Percentiles rank a stretch among this genome's conserved stretches.
Conservation (phyloP, 2,329 filamentous ascomycete genomes). For the Myriosclerotinia curreyana region DNA sequence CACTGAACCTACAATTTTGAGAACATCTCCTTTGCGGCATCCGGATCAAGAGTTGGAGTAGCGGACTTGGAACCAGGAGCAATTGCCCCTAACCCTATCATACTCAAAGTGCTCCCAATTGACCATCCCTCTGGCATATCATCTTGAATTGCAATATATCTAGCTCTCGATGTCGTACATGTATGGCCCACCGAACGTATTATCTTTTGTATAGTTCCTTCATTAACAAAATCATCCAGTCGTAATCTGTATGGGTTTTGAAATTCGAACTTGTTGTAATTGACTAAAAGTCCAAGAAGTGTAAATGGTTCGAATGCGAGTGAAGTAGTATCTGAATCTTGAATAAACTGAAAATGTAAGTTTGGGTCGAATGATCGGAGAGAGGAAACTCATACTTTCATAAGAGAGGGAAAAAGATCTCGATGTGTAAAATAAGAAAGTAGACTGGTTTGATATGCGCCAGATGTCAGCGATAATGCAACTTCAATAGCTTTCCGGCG, state of each 20-base stretch:
- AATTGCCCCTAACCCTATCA: constrained; percentile 79
- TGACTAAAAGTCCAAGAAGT: constrained; percentile 81
- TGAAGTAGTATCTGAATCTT: constrained; percentile 66
- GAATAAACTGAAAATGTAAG: constrained; percentile 60
- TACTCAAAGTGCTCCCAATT: constrained; percentile 72
- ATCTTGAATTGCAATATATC: constrained; percentile 83
- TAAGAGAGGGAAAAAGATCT: constrained; percentile 89
- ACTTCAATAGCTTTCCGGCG: constrained; percentile 78
- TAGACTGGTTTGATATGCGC: constrained; percentile 93
- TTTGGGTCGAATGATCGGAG: neutral
- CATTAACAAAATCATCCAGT: constrained; percentile 93
- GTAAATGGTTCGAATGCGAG: constrained; percentile 72
- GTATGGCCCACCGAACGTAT: constrained; percentile 71
- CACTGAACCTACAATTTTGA: constrained; percentile 63
- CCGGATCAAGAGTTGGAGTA: constrained; percentile 64
- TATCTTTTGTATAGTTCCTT: constrained; percentile 78
- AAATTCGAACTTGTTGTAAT: constrained; percentile 99
- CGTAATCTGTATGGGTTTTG: constrained; percentile 94
- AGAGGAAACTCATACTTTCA: constrained; percentile 65
- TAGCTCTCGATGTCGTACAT: constrained; percentile 64
- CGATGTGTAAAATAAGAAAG: constrained; percentile 93
- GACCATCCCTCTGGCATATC: constrained; percentile 90
- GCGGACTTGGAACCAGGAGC: constrained; percentile 64
- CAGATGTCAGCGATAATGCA: constrained; percentile 79
- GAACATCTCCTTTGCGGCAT: constrained; percentile 81